Base-by-base conservation (phyloP, 805 yeast genomes). In the Yamadazyma endophytica region DNA sequence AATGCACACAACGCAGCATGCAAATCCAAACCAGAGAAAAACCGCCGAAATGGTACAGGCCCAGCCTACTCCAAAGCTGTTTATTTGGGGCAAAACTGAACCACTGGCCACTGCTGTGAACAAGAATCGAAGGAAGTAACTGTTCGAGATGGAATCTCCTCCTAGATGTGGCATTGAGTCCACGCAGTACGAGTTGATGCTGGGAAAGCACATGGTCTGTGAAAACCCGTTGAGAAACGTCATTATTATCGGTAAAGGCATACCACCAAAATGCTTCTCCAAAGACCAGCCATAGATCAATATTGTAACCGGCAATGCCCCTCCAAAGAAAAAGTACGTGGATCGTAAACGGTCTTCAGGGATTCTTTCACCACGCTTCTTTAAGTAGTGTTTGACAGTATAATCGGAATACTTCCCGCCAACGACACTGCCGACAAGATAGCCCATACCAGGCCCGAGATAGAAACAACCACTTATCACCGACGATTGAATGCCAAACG, bases 41-140 rank as follows among this genome's bases (percentile, higher is more conserved):
- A 54, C 37, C 1, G 73, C 74, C 19, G 69, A 57, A n/a, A 73
- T 60, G 0, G 79, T 71, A 36, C 66, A 56, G 3, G 73, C 54
- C 77, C 78, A 72, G 3, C 79, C 80, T 26, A 75, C 61, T 1
- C 80, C 80, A 24, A 75, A 70, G 16, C 49, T 40, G 6, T 68
- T 42, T 9, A 75, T 54, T 18, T 66, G 67, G 6, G 53, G 49
- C 17, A 75, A 49, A 31, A 68, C 62, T 3, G 73, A 59, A 4
- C 69, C 75, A 11, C 74, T 57, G 0, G 71, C 70, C 9, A 74
- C 47, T 2, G 74, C 75, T 13, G 71, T 71, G 7, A 70, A 68
- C 1, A 70, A 37, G 42, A 61, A 73, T 29, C 81, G 50, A 1
- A 62, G 44, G 28, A 69, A 59, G 37, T 75, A 75, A 37, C 70